phyloP scores from a whole-genome alignment of 306 rosid species.

The Glycyrrhiza uralensis region DNA sequence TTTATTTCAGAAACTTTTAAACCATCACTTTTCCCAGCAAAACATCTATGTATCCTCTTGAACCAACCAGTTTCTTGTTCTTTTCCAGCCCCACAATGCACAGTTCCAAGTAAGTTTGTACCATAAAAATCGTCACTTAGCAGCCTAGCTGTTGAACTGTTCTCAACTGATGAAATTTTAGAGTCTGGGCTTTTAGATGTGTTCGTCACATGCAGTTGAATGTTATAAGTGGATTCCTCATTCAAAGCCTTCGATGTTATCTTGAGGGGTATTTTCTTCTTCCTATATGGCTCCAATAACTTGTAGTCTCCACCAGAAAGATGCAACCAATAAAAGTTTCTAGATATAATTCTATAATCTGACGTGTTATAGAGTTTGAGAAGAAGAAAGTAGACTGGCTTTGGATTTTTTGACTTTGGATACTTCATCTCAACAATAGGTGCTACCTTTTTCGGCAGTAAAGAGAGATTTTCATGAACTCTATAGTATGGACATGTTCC shows the following conservation, averaged over 20 bases:
- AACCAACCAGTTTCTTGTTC: constrained; percentile 42
- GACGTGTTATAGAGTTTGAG: constrained; percentile 74
- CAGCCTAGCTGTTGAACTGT: constrained; percentile 38
- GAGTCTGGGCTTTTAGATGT: constrained; percentile 46
- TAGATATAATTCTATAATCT: constrained; percentile 56
- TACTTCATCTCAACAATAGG: constrained; percentile 72
- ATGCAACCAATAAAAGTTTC: constrained; percentile 94
- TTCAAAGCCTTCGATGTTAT: constrained; percentile 52
- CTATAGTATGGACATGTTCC: constrained; percentile 71
- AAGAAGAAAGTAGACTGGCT: constrained; percentile 86
- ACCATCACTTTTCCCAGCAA: constrained; percentile 39
- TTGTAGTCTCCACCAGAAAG: constrained; percentile 80
- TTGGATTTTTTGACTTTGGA: constrained; percentile 67
- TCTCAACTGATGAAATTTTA: constrained; percentile 30
- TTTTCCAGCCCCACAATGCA: constrained; percentile 21
- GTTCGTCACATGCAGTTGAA: constrained; percentile 68
- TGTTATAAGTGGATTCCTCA: constrained; percentile 56
- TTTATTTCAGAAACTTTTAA: constrained; percentile 46
- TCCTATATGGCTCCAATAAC: constrained; percentile 67
- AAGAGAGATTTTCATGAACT: constrained; percentile 51
- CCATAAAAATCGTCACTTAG: constrained; percentile 37
- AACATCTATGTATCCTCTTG: constrained; percentile 43
- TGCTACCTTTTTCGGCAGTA: constrained; percentile 61
- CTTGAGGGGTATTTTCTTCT: constrained; percentile 67
- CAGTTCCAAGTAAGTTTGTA: constrained; percentile 17